Base-by-base conservation (phyloP, 2,329 filamentous ascomycete genomes). In the Calonectria crousiana region DNA sequence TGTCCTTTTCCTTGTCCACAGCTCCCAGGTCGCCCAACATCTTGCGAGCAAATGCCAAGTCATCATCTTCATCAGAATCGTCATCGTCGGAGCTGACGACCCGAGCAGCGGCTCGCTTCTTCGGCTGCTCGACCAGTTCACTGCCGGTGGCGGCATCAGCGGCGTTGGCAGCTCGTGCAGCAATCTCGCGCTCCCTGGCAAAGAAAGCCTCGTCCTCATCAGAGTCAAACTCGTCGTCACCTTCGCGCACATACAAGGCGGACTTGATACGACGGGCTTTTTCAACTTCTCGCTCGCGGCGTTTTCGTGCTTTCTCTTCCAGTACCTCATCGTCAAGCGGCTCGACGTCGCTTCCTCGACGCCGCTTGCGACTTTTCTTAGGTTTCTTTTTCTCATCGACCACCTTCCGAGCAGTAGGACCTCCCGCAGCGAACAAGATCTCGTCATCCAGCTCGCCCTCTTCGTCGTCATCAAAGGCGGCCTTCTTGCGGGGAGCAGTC, bases 181-280 rank as follows among this genome's bases (percentile, higher is more conserved):
- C 88, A 74, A 93, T 88, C 20, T 83, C 84, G 3, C 82, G 82
- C 84, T 98, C 96, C 20, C 91, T 89, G 3, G 90, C 92, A 84
- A 96, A 98, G 85, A 98, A 98, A 26, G 90, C 92, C 28, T 87
- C 84, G 65, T 89, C 88, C 71, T 91, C 90, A 60, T 95, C 95
- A 41, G 90, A 92, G 80, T 98, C 95, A n/a, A 90, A 93, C 78
- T 98, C 95, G 68, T 98, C 97, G 82, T 98, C 97, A 78, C 94
- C 95, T 47, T 93, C 92, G 72, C 93, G 91, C 66, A 99, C 94
- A 80, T 92, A 96, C 49, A 96, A 85, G 30, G 93, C 92, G 80
- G 94, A 97, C 88, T 98, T 98, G 85, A 97, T 94, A 82, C 93
- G 94, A 38, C 88, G 88, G 64, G 92, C 89, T 84, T 95, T 95